Evolutionary conservation across 352 stramenopile species (phyloP), one percentile per base, ranked within the genome.

Genomic region (Globisporangium alternatum): DNA sequence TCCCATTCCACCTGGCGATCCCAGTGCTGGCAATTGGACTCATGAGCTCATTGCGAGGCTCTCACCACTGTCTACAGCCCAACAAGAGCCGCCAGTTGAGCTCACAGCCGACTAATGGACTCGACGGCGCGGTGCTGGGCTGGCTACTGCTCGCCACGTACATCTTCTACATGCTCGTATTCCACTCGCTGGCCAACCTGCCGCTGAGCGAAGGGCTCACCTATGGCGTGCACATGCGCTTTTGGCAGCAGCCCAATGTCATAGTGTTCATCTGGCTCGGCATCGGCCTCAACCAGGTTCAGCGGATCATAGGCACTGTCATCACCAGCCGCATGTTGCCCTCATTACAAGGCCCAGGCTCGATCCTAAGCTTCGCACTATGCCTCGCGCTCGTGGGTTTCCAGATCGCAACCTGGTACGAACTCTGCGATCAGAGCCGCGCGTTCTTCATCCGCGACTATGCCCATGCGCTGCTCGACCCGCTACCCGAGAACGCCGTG

Each of bases 161-260:
- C 19, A 21, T 69, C 6, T 96, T 98, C 64, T 98, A 99, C 70
- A 77, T 98, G 64, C n/a, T 95, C 17, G 80, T 98, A 6, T 99
- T 98, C 71, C 95, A 98, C 74, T 80, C 88, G 10, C 73, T 99
- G 0, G 86, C 91, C 21, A 99, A 99, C 69, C 72, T 99, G 17
- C 95, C 95, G 37, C 78, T 99, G 25, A 84, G 77, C 37, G 90
- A 98, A 73, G 78, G 78, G 0, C 85, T 99, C 17, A 80, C 98
- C 19, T 98, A 94, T 62, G 96, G 92, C 1, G 90, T 98, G 19
- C 95, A 99, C 71, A 95, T 95, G 88, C 86, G 91, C 37, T 97
- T 97, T 62, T 97, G 89, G 89, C 93, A 97, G 70, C 93, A 99
- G 54, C 94, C 93, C 4, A 98, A 98, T 60, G 74, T 98, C 13